phyloP scores from a whole-genome alignment of 2,329 filamentous ascomycete genomes.

The Drechslerella stenobrocha region DNA sequence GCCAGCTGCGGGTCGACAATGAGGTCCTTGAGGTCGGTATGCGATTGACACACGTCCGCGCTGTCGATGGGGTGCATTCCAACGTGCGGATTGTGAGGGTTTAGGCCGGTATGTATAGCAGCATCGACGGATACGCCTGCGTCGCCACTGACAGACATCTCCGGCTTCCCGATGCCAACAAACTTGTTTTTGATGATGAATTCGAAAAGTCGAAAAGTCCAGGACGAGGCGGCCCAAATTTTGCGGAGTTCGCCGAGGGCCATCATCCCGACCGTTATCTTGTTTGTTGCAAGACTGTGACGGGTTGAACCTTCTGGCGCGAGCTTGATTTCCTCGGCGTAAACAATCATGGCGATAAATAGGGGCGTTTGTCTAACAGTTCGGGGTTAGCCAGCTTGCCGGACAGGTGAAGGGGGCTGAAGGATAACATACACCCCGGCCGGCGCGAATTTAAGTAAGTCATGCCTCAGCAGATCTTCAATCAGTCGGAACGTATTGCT shows the following conservation, averaged over 20 bases:
- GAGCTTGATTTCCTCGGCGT: conserved; percentile 45
- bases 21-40: conserved; percentile 21
- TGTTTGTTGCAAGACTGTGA: conserved; percentile 35
- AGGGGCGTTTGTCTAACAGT: conserved; percentile 36
- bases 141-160: conserved; percentile 35
- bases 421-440: conserved; percentile 30
- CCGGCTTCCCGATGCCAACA: conserved; percentile 42
- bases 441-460: conserved; percentile 43
- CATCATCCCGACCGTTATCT: conserved; percentile 46
- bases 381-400: not conserved
- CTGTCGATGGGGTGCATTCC: conserved; percentile 41
- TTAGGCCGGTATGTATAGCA: conserved; percentile 22
- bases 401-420: not conserved
- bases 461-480: conserved; percentile 41
- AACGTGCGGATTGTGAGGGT: conserved; percentile 29
- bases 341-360: conserved; percentile 47
- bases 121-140: conserved; percentile 29
- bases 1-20: conserved; percentile 40
- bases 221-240: conserved; percentile 44
- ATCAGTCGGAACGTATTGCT: conserved; percentile 42
- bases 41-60: conserved; percentile 16
- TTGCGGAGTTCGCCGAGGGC: conserved; percentile 43
- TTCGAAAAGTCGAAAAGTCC: conserved; percentile 47
- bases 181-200: conserved; percentile 48
- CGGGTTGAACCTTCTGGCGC: conserved; percentile 39